These are phyloP conservation scores for Barnettozyma sp. DNA, from an alignment of 805 yeast species.

Conservation along the genomic window DNA sequence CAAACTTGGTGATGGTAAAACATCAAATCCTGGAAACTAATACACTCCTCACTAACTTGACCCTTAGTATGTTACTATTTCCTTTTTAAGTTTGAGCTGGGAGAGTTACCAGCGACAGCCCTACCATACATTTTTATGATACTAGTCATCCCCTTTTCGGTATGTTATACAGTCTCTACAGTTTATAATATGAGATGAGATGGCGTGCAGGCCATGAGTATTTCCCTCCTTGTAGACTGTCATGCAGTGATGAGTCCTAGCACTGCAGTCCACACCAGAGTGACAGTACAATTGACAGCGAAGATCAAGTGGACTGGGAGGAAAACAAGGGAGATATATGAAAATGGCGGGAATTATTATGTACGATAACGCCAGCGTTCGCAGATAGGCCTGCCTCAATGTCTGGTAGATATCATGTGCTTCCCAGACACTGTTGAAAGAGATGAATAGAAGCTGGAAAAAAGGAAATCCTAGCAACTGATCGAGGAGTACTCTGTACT, in stretches of 20 bases:
- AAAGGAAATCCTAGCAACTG: constrained; percentile 48
- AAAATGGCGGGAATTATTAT: constrained; percentile 55
- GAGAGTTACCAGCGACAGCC: no score
- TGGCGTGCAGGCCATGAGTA: no score
- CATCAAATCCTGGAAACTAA: no score
- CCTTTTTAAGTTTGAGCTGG: no score
- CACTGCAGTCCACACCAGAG: constrained; percentile 48
- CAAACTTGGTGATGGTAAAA: no score
- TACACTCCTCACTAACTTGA: no score
- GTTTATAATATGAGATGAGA: no score
- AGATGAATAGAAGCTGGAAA: constrained; percentile 46
- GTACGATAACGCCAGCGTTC: constrained; percentile 45
- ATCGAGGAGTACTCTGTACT: constrained; percentile 41
- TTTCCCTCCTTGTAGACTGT: no score
- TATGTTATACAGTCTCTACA: no score
- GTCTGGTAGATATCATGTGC: constrained; percentile 29
- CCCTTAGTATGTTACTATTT: no score
- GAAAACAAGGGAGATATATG: constrained; percentile 42
- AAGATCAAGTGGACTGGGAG: constrained; percentile 45
- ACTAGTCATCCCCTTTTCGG: no score
- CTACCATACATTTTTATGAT: no score
- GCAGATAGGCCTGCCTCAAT: constrained; percentile 34
- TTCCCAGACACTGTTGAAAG: constrained; percentile 52
- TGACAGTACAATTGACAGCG: constrained; percentile 52
- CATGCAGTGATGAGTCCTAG: constrained; percentile 34